phyloP scores from a whole-genome alignment of 1,284 basidiomycete genomes.

The Takashimella koratensis region DNA sequence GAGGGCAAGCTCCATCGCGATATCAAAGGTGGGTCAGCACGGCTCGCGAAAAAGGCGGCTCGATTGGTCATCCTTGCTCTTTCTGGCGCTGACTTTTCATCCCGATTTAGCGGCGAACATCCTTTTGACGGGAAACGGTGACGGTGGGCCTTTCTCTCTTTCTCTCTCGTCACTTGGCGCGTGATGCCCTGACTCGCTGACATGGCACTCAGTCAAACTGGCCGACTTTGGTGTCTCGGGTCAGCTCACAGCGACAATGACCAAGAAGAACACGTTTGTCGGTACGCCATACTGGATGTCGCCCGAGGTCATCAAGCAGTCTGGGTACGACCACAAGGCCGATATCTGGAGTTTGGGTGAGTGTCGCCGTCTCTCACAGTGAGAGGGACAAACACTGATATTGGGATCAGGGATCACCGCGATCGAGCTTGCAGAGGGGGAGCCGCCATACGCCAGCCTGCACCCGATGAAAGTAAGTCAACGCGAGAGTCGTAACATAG shows the following conservation, averaged over 20 bases:
- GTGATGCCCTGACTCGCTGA: too few relatives aligned
- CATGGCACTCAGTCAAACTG: constrained; percentile 71
- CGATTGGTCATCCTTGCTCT: too few relatives aligned
- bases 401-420: constrained; percentile 67
- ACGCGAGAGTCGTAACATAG: too few relatives aligned
- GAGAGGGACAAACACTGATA: neutral
- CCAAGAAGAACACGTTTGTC: constrained; percentile 99
- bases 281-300: constrained; percentile 99
- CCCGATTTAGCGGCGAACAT: constrained; percentile 77
- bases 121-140: constrained; percentile 86
- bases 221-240: constrained; percentile 99
- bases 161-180: neutral
- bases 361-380: neutral
- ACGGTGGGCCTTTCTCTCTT: constrained; percentile 44
- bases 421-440: constrained; percentile 94
- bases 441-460: constrained; percentile 94
- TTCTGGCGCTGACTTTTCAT: constrained; percentile 1
- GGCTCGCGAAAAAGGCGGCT: too few relatives aligned
- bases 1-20: constrained; percentile 97
- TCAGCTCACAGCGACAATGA: constrained; percentile 91
- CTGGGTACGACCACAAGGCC: constrained; percentile 97
- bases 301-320: constrained; percentile 98
- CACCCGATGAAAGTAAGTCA: constrained; percentile 91
- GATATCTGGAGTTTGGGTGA: constrained; percentile 91
- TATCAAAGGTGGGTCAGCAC: constrained; percentile 75